phyloP scores from a whole-genome alignment of 148 eudicot species.

The Chenopodium album region DNA sequence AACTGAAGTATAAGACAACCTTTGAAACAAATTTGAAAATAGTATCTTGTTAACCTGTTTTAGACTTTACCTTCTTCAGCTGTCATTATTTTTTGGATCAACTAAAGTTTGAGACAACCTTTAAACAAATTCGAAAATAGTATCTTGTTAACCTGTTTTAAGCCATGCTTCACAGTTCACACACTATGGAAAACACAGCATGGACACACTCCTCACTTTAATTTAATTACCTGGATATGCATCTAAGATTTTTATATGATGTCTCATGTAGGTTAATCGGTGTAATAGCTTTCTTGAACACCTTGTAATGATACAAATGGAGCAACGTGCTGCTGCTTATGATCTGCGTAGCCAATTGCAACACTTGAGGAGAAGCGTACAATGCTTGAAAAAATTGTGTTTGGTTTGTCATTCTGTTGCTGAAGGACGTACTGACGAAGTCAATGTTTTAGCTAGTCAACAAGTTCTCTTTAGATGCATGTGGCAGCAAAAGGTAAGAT shows the following conservation, averaged over 20 bases:
- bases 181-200: not conserved
- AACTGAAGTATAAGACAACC: too few species aligned
- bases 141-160: too few species aligned
- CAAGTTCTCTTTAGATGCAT: conserved; percentile 48
- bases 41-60: too few species aligned
- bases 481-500: conserved; percentile 94
- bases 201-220: not conserved
- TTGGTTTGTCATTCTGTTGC: conserved; percentile 24
- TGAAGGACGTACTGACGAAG: conserved; percentile 16
- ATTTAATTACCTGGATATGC: not conserved
- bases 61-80: too few species aligned
- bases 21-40: not conserved
- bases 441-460: conserved; percentile 42
- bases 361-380: conserved; percentile 38
- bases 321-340: conserved; percentile 78
- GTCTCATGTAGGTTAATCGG: conserved; percentile 57
- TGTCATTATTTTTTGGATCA: too few species aligned
- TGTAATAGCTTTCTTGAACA: conserved; percentile 76
- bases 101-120: too few species aligned
- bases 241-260: conserved; percentile 5
- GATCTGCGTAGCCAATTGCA: conserved; percentile 41
- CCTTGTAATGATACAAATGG: conserved; percentile 73
- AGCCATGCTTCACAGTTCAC: not conserved
- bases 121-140: not conserved
- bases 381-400: conserved; percentile 42